Evolutionary conservation across 805 yeast genomes (phyloP).

Genomic region (Lachancea sp.): DNA sequence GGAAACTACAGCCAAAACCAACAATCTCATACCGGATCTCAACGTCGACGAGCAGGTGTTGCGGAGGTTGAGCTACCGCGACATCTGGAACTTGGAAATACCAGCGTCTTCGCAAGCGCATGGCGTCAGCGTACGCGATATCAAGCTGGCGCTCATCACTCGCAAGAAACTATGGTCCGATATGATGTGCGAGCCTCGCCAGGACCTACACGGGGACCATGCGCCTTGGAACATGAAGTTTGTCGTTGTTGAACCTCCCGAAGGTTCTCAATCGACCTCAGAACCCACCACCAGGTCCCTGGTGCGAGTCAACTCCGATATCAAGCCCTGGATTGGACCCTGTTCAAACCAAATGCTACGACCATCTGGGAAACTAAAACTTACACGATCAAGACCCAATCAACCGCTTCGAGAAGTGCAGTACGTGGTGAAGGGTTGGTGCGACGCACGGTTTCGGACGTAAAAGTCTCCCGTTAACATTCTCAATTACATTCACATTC

Average conservation of each 20-base stretch:
- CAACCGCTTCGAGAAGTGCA: conserved; percentile 17
- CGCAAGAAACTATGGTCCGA: conserved; percentile 31
- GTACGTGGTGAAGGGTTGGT: conserved; percentile 34
- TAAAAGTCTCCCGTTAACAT: background rate
- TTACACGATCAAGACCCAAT: conserved; percentile 11
- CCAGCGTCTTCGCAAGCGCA: conserved; percentile 10
- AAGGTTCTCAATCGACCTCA: background rate
- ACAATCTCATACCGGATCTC: conserved; percentile 25
- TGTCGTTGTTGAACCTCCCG: background rate
- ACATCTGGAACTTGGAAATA: conserved; percentile 20
- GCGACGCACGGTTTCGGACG: conserved; percentile 23
- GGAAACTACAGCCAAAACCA: conserved; percentile 21
- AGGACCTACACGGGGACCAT: conserved; percentile 27
- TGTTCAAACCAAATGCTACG: conserved; percentile 17
- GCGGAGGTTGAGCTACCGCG: conserved; percentile 16
- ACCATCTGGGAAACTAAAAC: conserved; percentile 27
- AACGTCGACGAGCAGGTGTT: conserved; percentile 28
- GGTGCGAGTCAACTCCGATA: conserved; percentile 22
- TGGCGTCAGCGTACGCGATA: conserved; percentile 17
- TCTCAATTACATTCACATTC: background rate
- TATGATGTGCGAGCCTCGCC: conserved; percentile 21
- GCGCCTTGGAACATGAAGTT: conserved; percentile 24
- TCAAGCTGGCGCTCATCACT: conserved; percentile 27
- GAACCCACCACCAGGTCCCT: conserved; percentile 13
- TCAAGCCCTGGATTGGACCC: conserved; percentile 24